Evolutionary conservation across 192 early-diverging fungal genomes (phyloP).

Genomic region (Coemansia sp.): DNA sequence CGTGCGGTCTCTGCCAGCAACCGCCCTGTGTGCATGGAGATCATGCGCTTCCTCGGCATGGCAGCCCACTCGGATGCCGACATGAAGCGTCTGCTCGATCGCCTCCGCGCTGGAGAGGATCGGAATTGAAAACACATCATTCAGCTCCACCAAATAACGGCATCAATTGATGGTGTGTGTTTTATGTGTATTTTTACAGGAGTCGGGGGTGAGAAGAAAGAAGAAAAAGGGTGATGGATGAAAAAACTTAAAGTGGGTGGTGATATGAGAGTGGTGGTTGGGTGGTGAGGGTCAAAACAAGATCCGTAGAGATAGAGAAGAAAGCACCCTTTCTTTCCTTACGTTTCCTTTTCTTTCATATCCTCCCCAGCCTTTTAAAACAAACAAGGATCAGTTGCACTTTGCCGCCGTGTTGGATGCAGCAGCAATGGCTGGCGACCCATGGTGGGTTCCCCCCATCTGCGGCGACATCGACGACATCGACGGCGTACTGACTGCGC

Average conservation of each 20-base stretch:
- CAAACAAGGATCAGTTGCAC: slow-evolving; percentile 7
- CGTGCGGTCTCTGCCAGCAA: slow-evolving; percentile 15
- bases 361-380: neutral
- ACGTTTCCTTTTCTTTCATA: neutral
- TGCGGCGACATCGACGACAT: slow-evolving; percentile 19
- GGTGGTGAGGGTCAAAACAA: no score
- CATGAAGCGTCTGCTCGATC: slow-evolving; percentile 17
- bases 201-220: no score
- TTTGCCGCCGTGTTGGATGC: slow-evolving; percentile 22
- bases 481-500: slow-evolving; percentile 8
- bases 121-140: no score
- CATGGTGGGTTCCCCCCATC: slow-evolving; percentile 10
- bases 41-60: slow-evolving; percentile 38
- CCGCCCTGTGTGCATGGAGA: slow-evolving; percentile 26
- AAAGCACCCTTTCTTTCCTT: no score
- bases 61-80: slow-evolving; percentile 30
- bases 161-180: no score
- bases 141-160: no score
- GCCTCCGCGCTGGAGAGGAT: no score
- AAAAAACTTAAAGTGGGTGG: no score
- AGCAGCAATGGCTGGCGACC: slow-evolving; percentile 10
- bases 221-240: no score
- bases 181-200: no score
- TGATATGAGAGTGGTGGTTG: no score
- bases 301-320: no score